Evolutionary conservation across 495 filamentous ascomycete genomes (phyloP), one percentile per base, ranked within the genome.

Genomic region (Lasiosphaeriaceae sp.): DNA sequence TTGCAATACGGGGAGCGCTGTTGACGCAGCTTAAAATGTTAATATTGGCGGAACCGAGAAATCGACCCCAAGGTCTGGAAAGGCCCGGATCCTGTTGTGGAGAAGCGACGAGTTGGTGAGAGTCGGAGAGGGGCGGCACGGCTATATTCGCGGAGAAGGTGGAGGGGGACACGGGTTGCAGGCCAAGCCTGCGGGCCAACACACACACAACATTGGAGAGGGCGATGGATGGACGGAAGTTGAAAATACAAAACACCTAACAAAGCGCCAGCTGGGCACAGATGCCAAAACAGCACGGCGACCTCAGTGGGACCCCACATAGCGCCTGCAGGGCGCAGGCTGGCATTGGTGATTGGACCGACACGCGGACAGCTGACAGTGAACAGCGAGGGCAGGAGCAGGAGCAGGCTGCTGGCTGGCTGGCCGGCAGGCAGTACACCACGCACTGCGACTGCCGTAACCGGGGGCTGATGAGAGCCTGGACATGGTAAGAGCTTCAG

Each of bases 51-150:
- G 59, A 63, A 63, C 62, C 65, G 62, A 65, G 50, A 60, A 61
- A 49, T 22, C 22, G 24, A 50, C 45, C 56, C 56, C 37, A 59
- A 45, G 19, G 20, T 54, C 39, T 43, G 50, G 45, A 17, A 55
- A 29, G 52, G 45, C 57, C 57, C 49, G 57, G 61, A 59, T 58
- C 20, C 16, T 55, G 50, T 52, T 47, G 47, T 47, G 54, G 39
- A 14, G 12, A 43, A 17, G 12, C 48, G 57, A 50, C 41, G 41
- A 54, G 22, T 31, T 52, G 21, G 56, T 17, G 44, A 50, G 41
- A 54, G 57, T 49, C 49, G 52, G 54, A 49, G 57, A 64, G 58
- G 50, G 54, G 59, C 67, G 67, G 67, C 61, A 66, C 68, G 68
- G 68, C 47, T 70, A 68, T 68, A 68, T 55, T 58, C 52, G 49